These are phyloP conservation scores for Yarrowia bubula DNA, from an alignment of 805 yeast genomes.

Conservation along the genomic window DNA sequence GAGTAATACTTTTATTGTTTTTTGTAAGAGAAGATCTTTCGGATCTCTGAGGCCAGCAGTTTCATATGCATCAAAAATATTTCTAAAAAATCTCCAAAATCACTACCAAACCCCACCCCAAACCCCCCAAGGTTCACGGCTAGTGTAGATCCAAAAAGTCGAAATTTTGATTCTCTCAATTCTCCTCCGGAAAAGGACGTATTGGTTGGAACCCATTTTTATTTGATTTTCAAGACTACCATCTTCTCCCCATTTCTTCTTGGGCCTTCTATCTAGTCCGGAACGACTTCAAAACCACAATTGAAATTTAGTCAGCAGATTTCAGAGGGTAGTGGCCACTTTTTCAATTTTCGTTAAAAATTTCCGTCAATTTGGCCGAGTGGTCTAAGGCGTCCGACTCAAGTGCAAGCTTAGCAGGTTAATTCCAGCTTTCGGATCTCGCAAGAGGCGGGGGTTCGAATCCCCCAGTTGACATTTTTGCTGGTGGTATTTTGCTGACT, in stretches of 20 bases:
- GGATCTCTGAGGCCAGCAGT: too few species aligned
- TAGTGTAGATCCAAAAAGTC: too few species aligned
- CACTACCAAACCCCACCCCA: too few species aligned
- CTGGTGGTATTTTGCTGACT: too few species aligned
- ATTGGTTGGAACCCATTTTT: not conserved
- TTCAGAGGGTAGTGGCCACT: not conserved
- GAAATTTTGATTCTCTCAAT: too few species aligned
- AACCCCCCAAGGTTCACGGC: too few species aligned
- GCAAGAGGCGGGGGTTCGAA: constrained; percentile 31
- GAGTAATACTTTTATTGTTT: too few species aligned
- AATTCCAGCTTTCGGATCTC: constrained; percentile 28
- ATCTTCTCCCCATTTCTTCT: not conserved
- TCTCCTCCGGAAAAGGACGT: too few species aligned
- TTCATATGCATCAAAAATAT: too few species aligned
- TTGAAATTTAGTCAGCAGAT: not conserved
- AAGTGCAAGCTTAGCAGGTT: constrained; percentile 21
- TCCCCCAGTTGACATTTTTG: constrained; percentile 29
- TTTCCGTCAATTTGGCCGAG: constrained; percentile 29
- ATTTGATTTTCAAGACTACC: not conserved
- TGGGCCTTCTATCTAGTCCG: not conserved
- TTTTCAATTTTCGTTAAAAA: not conserved
- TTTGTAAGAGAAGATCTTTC: too few species aligned
- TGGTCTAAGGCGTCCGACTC: constrained; percentile 31
- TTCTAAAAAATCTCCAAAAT: too few species aligned
- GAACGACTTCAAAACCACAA: not conserved